phyloP scores from a whole-genome alignment of 2,329 filamentous ascomycete species.

The Aspergillus aculeatinus region DNA sequence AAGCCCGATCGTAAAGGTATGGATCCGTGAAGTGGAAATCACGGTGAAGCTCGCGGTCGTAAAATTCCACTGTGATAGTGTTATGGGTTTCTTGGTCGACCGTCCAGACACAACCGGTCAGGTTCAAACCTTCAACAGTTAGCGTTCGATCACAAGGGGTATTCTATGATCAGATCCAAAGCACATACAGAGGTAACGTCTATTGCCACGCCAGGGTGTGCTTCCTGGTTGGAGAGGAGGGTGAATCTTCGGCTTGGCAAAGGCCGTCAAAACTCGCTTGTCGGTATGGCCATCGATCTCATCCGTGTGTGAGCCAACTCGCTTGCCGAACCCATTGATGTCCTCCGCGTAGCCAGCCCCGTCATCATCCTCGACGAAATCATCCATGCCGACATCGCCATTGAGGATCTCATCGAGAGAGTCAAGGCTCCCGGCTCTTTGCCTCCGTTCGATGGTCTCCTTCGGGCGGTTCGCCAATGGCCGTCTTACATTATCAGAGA shows the following conservation, averaged over 20 bases:
- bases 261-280: conserved; percentile 53
- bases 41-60: conserved; percentile 85
- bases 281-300: conserved; percentile 44
- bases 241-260: conserved; percentile 68
- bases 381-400: conserved; percentile 63
- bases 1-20: conserved; percentile 94
- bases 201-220: conserved; percentile 92
- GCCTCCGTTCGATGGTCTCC: conserved; percentile 52
- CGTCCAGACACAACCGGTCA: conserved; percentile 95
- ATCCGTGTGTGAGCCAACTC: conserved; percentile 53
- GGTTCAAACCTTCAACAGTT: conserved; percentile 61
- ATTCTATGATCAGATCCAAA: background rate
- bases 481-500: conserved; percentile 63
- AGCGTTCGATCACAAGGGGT: conserved; percentile 19
- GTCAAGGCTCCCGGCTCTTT: conserved; percentile 65
- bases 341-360: conserved; percentile 80
- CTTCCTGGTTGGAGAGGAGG: conserved; percentile 88
- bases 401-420: conserved; percentile 81
- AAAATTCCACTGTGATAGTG: conserved; percentile 96
- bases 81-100: conserved; percentile 91
- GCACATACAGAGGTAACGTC: conserved; percentile 75
- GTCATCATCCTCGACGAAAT: conserved; percentile 93
- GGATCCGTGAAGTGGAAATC: conserved; percentile 98
- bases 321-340: conserved; percentile 64
- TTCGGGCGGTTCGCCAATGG: conserved; percentile 57